Conservation (phyloP, 768 basidiomycete species). For the Pleurotus cornucopiae region DNA sequence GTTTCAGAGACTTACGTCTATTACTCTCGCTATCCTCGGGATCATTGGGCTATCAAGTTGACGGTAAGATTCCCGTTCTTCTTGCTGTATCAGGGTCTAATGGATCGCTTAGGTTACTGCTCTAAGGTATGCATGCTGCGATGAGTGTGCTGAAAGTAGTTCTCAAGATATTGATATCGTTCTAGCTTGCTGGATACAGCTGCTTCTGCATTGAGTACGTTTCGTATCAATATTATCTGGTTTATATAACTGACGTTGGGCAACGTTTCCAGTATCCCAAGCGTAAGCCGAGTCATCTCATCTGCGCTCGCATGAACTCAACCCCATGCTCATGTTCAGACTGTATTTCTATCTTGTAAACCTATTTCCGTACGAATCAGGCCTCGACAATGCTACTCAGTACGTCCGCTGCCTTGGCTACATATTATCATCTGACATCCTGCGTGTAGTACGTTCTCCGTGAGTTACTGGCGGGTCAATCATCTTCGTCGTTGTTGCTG, state of each 20-base stretch:
- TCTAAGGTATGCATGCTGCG: not conserved
- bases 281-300: constrained; percentile 5
- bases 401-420: constrained; percentile 5
- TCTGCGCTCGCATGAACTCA: not conserved
- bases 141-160: too few species aligned
- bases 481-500: not conserved
- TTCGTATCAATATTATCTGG: not conserved
- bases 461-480: not conserved
- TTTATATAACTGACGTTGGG: too few species aligned
- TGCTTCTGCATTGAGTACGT: constrained; percentile 18
- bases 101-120: not conserved
- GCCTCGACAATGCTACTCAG: constrained; percentile 16
- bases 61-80: constrained; percentile 13
- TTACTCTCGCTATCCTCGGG: constrained; percentile 19
- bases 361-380: constrained; percentile 18
- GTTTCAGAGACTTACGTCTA: constrained; percentile 23
- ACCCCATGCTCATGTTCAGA: constrained; percentile 6
- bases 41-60: constrained; percentile 14
- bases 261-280: constrained; percentile 10
- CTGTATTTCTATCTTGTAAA: constrained; percentile 20
- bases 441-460: constrained; percentile 13
- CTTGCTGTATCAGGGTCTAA: too few species aligned
- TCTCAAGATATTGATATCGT: too few species aligned
- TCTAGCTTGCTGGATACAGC: constrained; percentile 16
- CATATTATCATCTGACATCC: not conserved